Percentiles rank a stretch among this genome's conserved stretches.
Conservation (phyloP, 2,329 filamentous ascomycete genomes). For the Fusarium sp. region DNA sequence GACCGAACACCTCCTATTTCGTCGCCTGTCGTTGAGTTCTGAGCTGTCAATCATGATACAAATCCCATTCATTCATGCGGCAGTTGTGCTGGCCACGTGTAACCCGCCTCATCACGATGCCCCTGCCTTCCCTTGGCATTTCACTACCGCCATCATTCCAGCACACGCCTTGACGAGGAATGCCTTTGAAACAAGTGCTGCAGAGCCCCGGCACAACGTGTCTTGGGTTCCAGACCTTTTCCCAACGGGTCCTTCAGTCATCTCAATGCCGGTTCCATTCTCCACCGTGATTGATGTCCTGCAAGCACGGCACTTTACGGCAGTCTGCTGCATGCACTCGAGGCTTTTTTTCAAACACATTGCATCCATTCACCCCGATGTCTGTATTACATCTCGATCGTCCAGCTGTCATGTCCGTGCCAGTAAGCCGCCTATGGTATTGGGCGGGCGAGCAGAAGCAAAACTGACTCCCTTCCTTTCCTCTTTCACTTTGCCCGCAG, state of each 20-base stretch:
- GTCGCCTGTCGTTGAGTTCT: neutral
- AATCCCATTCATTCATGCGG: neutral
- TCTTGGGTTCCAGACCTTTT: neutral
- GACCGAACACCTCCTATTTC: neutral
- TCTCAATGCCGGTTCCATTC: neutral
- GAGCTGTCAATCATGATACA: constrained; percentile 4
- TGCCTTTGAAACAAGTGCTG: constrained; percentile 34
- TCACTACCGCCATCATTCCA: constrained; percentile 30
- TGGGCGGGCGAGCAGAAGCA: neutral
- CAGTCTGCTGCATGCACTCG: neutral
- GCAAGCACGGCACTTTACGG: neutral
- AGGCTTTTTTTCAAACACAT: neutral
- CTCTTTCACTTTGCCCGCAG: neutral
- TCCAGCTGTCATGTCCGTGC: neutral
- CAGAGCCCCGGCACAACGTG: constrained; percentile 7
- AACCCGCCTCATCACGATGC: neutral
- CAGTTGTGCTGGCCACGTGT: constrained; percentile 25
- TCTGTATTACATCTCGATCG: neutral
- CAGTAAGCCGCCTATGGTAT: neutral
- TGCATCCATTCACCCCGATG: neutral
- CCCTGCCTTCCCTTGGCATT: constrained; percentile 23
- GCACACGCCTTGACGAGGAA: constrained; percentile 10
- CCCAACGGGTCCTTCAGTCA: neutral
- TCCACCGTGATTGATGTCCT: neutral
- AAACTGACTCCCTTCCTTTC: neutral